phyloP scores from a whole-genome alignment of 2,329 filamentous ascomycete genomes.

The Pyrenophora seminiperda region DNA sequence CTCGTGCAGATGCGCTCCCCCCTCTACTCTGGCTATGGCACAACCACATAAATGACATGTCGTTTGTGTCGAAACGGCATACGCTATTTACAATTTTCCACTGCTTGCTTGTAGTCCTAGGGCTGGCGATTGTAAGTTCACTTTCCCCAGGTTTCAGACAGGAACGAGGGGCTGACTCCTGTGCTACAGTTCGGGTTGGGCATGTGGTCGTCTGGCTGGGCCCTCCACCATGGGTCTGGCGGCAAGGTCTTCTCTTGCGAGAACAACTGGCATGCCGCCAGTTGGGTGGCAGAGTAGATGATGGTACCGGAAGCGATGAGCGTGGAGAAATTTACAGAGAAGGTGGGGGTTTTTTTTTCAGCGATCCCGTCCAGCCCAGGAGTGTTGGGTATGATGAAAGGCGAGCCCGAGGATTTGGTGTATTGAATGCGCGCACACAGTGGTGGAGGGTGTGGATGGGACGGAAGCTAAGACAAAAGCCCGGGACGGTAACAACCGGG shows the following conservation, averaged over 20 bases:
- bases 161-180: not conserved
- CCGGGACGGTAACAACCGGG: constrained; percentile 18
- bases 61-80: constrained; percentile 50
- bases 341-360: not conserved
- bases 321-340: not conserved
- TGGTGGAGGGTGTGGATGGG: constrained; percentile 7
- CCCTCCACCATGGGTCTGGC: constrained; percentile 27
- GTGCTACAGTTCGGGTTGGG: constrained; percentile 33
- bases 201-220: constrained; percentile 37
- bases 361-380: not conserved
- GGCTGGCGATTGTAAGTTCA: constrained; percentile 35
- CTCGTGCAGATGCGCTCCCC: constrained; percentile 46
- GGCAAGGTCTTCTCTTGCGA: constrained; percentile 39
- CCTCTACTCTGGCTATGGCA: constrained; percentile 57
- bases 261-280: constrained; percentile 36
- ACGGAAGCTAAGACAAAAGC: constrained; percentile 22
- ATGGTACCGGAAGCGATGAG: not conserved
- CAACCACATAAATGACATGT: constrained; percentile 47
- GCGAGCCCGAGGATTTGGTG: too few relatives aligned
- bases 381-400: not conserved
- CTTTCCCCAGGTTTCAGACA: not conserved
- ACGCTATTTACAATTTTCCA: constrained; percentile 54
- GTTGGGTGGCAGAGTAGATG: constrained; percentile 10
- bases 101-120: constrained; percentile 47
- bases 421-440: not conserved